These are phyloP conservation scores for Dendrobium chrysotoxum DNA, from an alignment of 106 monocot genomes.

Conservation along the genomic window DNA sequence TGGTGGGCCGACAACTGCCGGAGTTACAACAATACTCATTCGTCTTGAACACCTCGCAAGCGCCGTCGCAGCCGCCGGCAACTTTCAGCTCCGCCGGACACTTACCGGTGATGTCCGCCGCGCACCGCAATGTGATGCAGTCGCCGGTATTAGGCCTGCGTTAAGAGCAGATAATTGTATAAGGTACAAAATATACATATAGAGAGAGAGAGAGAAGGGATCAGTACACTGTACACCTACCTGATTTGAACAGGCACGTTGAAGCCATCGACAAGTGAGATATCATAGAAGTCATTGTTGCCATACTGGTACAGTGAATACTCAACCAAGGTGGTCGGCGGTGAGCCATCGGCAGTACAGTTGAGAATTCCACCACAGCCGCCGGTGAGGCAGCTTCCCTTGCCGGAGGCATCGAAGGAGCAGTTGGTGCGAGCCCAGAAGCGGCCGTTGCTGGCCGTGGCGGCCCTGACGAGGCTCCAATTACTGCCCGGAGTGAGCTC, in stretches of 20 bases:
- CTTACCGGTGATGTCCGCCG: constrained; percentile 23
- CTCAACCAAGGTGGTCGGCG: background rate
- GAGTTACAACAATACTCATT: constrained; percentile 30
- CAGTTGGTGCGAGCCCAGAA: constrained; percentile 8
- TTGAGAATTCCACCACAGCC: background rate
- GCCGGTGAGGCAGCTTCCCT: background rate
- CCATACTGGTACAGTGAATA: constrained; percentile 1
- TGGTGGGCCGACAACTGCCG: constrained; percentile 22
- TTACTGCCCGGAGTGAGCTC: background rate
- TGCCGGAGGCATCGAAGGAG: background rate
- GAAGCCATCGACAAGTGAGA: constrained; percentile 35
- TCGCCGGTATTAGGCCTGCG: constrained; percentile 3
- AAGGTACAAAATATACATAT: too few relatives aligned
- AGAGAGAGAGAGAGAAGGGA: background rate
- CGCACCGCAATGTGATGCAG: constrained; percentile 13
- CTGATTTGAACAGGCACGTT: constrained; percentile 24
- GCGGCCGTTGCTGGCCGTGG: background rate
- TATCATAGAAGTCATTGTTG: constrained; percentile 26
- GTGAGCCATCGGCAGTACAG: background rate
- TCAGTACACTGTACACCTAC: background rate
- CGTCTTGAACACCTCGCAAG: constrained; percentile 40
- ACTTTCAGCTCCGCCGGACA: constrained; percentile 29
- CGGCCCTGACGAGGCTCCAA: background rate
- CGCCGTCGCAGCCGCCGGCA: constrained; percentile 36
- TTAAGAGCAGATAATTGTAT: background rate